Conservation (phyloP, 2,329 filamentous ascomycete species). For the Botryosphaeria agaves region DNA sequence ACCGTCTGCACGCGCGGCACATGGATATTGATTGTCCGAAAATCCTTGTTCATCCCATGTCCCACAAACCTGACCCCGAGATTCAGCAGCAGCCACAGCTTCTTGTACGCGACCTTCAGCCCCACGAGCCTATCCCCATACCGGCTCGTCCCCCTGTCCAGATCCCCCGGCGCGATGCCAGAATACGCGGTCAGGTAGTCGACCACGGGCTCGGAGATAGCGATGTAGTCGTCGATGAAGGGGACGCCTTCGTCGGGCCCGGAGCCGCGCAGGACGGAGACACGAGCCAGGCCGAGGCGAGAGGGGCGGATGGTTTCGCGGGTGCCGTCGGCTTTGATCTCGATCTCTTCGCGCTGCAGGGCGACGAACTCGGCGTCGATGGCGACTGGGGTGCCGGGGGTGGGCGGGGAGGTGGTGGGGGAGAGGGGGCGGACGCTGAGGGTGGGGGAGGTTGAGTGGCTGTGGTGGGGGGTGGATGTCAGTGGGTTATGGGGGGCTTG, state of each 20-base stretch:
- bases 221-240: slow-evolving; percentile 96
- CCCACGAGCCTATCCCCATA: slow-evolving; percentile 65
- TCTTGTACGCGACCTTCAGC: slow-evolving; percentile 90
- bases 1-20: slow-evolving; percentile 81
- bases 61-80: slow-evolving; percentile 87
- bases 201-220: slow-evolving; percentile 75
- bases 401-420: slow-evolving; percentile 44
- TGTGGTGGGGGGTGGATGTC: too few relatives aligned
- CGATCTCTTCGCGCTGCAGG: slow-evolving; percentile 81
- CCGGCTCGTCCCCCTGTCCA: slow-evolving; percentile 59
- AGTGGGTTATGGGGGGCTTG: too few relatives aligned
- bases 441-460: too few relatives aligned
- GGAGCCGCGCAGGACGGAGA: slow-evolving; percentile 70
- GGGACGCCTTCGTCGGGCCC: slow-evolving; percentile 65
- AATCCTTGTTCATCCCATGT: slow-evolving; percentile 86
- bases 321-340: slow-evolving; percentile 87
- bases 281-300: slow-evolving; percentile 79
- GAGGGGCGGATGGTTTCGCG: slow-evolving; percentile 83
- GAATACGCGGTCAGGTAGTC: slow-evolving; percentile 94
- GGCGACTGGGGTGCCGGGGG: slow-evolving; percentile 59
- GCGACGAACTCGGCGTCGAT: slow-evolving; percentile 95
- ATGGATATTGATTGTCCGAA: slow-evolving; percentile 95
- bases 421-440: slow-evolving; percentile 45
- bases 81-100: slow-evolving; percentile 91
- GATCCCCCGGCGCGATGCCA: slow-evolving; percentile 70